Evolutionary conservation across 306 rosid genomes (phyloP), one percentile per base, ranked within the genome.

Genomic region (Coriaria nepalensis): DNA sequence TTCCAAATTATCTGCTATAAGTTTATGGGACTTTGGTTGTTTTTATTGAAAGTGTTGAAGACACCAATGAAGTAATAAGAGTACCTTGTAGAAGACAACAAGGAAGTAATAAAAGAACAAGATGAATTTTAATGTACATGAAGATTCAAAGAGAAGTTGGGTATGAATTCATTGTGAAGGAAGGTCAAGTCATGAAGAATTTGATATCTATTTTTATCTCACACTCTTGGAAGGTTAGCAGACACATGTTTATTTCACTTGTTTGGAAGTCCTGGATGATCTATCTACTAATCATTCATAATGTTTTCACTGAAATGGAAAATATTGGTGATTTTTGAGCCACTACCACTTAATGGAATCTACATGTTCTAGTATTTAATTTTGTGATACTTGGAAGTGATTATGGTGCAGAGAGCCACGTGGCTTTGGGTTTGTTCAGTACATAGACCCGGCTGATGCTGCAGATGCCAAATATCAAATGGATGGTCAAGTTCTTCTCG

Each of bases 401-500:
- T 56, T 44, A 12, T 73, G 73, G 43, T 68, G 45, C 71, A 82
- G 92, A 67, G 77, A 78, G 37, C 93, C 93, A 5, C 80, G 84
- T 42, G 93, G 93, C 37, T 81, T 81, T 71, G 84, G 87, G 35
- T 85, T 85, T 76, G 80, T 85, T 53, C 85, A 81, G 52, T 85
- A 42, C 59, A 68, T 81, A 49, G 87, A 81, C 52, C 73, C 82
- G 9, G 71, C 75, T 50, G 95, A 81, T 78, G 93, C 84, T 51
- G 78, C 76, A 5, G 95, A 85, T 67, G 95, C 95, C 47, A 81
- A 81, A 59, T 69, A 78, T 65, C 65, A 81, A 49, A 64, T 85
- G 84, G 95, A 86, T 52, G 93, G 87, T 52, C 85, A 78, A 58
- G 47, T 78, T 65, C 73, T 81, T 36, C 79, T 73, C 32, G 87